phyloP scores from a whole-genome alignment of 129 eudicot species.

The Helianthus annuus region DNA sequence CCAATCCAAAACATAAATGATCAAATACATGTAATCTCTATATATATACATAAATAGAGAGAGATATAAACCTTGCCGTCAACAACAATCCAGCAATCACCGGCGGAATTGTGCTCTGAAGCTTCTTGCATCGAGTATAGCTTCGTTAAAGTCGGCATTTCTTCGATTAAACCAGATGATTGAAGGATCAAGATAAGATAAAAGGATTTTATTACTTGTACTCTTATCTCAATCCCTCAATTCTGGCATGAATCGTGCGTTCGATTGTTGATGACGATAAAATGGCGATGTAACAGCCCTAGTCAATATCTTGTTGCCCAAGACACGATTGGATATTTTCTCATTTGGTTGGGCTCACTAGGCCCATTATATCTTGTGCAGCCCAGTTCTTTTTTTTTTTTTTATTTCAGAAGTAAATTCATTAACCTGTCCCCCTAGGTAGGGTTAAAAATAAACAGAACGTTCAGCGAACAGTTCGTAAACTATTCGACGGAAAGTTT shows the following conservation, averaged over 20 bases:
- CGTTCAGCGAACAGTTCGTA: too few relatives aligned
- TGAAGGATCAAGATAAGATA: conserved; percentile 21
- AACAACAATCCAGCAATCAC: conserved; percentile 88
- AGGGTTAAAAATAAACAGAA: too few relatives aligned
- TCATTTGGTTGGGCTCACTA: conserved; percentile 7
- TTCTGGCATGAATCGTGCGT: conserved; percentile 19
- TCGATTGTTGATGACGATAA: conserved; percentile 4
- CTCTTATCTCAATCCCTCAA: conserved; percentile 13
- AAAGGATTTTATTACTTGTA: background rate
- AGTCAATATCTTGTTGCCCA: conserved; percentile 26
- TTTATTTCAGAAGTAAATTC: too few relatives aligned
- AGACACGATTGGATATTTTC: background rate
- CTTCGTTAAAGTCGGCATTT: conserved; percentile 85
- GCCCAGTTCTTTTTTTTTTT: background rate
- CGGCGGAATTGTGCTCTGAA: conserved; percentile 70
- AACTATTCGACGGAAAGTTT: too few relatives aligned
- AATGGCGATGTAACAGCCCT: conserved; percentile 16
- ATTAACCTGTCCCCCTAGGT: too few relatives aligned
- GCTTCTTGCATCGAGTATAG: conserved; percentile 77
- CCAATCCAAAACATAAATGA: conserved; percentile 8
- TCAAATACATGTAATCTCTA: conserved; percentile 6
- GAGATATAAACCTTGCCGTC: conserved; percentile 68
- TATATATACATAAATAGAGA: background rate
- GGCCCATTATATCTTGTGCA: background rate
- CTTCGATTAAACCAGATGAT: conserved; percentile 13